phyloP scores from a whole-genome alignment of 1,139 yeast genomes.

The Eremothecium sinecaudum region DNA sequence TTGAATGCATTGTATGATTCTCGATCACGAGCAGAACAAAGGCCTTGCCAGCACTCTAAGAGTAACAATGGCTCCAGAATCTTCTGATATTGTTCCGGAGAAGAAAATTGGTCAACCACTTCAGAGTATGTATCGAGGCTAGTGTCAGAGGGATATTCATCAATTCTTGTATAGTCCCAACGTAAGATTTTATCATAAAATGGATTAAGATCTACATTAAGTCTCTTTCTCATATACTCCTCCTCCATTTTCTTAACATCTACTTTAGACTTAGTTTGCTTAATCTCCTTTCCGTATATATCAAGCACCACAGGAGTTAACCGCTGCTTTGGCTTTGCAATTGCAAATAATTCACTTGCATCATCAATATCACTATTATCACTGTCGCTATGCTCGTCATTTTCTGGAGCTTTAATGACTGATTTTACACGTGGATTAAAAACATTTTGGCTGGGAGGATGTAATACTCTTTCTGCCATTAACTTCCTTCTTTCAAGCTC shows the following conservation, averaged over 20 bases:
- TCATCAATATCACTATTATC: slow-evolving; percentile 32
- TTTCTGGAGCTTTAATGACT: slow-evolving; percentile 8
- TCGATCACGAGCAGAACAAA: slow-evolving; percentile 62
- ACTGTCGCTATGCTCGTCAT: slow-evolving; percentile 27
- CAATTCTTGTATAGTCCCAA: slow-evolving; percentile 63
- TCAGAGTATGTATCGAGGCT: slow-evolving; percentile 33
- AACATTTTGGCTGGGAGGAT: slow-evolving; percentile 75
- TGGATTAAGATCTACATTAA: slow-evolving; percentile 70
- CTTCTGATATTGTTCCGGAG: slow-evolving; percentile 54
- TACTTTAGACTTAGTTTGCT: slow-evolving; percentile 17
- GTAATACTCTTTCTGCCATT: slow-evolving; percentile 32
- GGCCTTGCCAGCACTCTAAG: slow-evolving; percentile 91
- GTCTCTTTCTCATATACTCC: slow-evolving; percentile 67
- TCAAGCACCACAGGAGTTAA: slow-evolving; percentile 30
- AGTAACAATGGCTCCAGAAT: slow-evolving; percentile 72
- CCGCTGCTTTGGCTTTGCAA: slow-evolving; percentile 23
- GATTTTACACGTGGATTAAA: slow-evolving; percentile 43
- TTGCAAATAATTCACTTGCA: slow-evolving; percentile 31
- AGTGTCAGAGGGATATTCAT: slow-evolving; percentile 50
- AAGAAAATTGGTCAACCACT: slow-evolving; percentile 39
- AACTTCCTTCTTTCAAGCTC: slow-evolving; percentile 33
- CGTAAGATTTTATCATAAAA: slow-evolving; percentile 58
- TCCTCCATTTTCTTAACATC: slow-evolving; percentile 53
- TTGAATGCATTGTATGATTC: slow-evolving; percentile 57
- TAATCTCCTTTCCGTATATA: slow-evolving; percentile 25